Conservation (phyloP, 495 filamentous ascomycete genomes). For the Podospora anserina region DNA sequence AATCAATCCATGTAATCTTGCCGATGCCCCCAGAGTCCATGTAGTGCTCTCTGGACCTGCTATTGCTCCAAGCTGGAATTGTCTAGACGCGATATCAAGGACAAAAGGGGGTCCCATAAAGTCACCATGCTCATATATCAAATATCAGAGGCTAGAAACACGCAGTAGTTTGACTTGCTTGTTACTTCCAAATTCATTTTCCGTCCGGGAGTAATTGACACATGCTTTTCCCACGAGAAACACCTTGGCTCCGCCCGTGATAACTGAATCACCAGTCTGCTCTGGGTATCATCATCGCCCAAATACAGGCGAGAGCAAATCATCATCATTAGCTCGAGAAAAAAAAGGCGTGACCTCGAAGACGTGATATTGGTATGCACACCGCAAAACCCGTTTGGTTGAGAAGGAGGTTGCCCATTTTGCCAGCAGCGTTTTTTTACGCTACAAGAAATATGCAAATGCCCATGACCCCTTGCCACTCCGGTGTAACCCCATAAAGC, state of each 20-base stretch:
- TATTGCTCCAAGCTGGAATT: neutral
- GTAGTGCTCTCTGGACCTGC: neutral
- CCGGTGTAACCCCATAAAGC: conserved; percentile 43
- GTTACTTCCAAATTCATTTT: neutral
- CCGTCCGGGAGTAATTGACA: neutral
- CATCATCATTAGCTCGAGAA: conserved; percentile 13
- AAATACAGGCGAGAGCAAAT: neutral
- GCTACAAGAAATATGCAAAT: conserved; percentile 59
- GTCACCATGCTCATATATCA: neutral
- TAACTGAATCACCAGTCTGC: conserved; percentile 18
- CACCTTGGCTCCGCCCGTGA: neutral
- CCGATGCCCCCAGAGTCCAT: too few relatives aligned
- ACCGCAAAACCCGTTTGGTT: conserved; percentile 27
- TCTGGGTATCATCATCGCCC: neutral
- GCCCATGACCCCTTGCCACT: conserved; percentile 42
- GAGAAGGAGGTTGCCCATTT: conserved; percentile 44
- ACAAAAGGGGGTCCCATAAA: neutral
- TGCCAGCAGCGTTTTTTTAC: conserved; percentile 42
- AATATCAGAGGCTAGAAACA: neutral
- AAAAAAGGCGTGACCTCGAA: conserved; percentile 10
- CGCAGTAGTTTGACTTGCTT: neutral
- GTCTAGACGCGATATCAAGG: neutral
- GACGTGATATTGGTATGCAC: conserved; percentile 23
- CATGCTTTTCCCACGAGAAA: neutral
- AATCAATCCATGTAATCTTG: too few relatives aligned